Evolutionary conservation across 2,329 filamentous ascomycete genomes (phyloP).

Genomic region (Tolypocladium inflatum): DNA sequence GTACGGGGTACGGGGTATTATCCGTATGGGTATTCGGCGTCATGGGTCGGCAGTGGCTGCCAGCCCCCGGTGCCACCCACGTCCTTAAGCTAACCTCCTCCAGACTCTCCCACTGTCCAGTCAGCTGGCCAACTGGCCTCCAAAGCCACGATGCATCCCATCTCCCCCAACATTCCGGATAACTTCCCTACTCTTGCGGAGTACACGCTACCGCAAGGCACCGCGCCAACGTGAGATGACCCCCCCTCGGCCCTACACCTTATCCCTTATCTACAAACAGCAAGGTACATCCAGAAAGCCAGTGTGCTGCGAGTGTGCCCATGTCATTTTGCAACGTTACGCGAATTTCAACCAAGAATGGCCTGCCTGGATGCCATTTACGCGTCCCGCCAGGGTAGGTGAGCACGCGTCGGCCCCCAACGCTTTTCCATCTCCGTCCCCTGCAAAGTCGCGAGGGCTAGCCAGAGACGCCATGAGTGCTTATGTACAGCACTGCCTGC

Average conservation of each 20-base stretch:
- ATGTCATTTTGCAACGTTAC: not conserved
- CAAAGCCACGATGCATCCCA: no score
- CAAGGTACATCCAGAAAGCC: not conserved
- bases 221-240: not conserved
- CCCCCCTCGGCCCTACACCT: not conserved
- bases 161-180: not conserved
- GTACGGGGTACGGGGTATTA: no score
- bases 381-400: no score
- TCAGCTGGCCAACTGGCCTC: no score
- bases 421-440: no score
- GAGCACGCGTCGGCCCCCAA: no score
- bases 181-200: not conserved
- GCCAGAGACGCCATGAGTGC: no score
- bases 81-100: no score
- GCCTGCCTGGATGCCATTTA: not conserved
- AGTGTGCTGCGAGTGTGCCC: not conserved
- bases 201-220: not conserved
- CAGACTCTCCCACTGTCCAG: no score
- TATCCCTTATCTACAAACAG: not conserved
- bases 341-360: not conserved
- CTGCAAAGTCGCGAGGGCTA: not conserved
- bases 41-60: no score
- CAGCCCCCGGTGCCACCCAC: no score
- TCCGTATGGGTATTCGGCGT: no score
- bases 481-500: not conserved